phyloP scores from a whole-genome alignment of 164 flowering plant species.

The Annona cherimola region DNA sequence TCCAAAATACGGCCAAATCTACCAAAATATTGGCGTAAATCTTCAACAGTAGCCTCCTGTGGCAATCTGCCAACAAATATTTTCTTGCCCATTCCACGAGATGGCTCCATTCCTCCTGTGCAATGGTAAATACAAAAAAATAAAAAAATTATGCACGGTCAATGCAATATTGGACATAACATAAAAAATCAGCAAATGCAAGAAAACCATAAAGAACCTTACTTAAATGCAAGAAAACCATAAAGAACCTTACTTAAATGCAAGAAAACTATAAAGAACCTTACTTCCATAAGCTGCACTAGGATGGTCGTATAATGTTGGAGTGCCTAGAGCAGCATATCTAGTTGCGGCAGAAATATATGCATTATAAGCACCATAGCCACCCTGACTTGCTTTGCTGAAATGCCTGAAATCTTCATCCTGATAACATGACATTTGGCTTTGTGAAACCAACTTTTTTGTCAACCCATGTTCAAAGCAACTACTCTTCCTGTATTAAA shows the following conservation, averaged over 20 bases:
- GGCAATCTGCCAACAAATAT: constrained; percentile 98
- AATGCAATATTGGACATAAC: background rate
- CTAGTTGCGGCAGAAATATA: constrained; percentile 93
- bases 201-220: background rate
- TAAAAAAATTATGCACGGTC: background rate
- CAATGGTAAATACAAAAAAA: constrained; percentile 8
- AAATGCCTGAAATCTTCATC: constrained; percentile 76
- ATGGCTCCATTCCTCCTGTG: constrained; percentile 42
- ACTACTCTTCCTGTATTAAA: background rate
- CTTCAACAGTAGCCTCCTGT: constrained; percentile 84
- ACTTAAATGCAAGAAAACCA: background rate
- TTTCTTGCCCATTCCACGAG: constrained; percentile 77
- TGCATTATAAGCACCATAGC: constrained; percentile 97
- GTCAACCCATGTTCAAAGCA: background rate
- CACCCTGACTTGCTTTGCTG: constrained; percentile 54
- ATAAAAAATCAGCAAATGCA: background rate
- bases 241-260: background rate
- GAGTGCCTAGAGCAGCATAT: constrained; percentile 97
- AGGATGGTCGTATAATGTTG: constrained; percentile 88
- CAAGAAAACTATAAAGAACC: constrained; percentile 14
- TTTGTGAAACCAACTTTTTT: background rate
- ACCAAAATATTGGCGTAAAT: constrained; percentile 84
- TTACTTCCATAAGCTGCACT: constrained; percentile 77
- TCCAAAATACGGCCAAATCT: constrained; percentile 93
- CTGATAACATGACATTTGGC: constrained; percentile 24